Evolutionary conservation across 2,329 filamentous ascomycete genomes (phyloP), one percentile per base, ranked within the genome.

Genomic region (Decorospora gaudefroyi): DNA sequence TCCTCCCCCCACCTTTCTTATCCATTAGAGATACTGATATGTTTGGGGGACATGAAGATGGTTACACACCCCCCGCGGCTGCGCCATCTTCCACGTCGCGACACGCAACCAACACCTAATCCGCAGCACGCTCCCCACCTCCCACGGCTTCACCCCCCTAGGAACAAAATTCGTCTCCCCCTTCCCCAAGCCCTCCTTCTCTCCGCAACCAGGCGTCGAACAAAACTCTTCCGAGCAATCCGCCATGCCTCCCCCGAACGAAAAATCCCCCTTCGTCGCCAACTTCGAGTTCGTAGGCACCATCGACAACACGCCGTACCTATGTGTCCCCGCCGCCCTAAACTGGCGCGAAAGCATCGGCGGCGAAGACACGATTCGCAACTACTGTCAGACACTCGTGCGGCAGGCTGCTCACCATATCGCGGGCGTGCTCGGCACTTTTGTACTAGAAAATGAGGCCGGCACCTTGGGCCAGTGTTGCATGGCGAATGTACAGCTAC

Each of bases 211-310:
- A 0, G 34, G 34, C 9, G 11, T 25, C 6, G 34, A 45, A 8
- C 28, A 45, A n/a, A 45, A 45, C 12, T 28, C 35, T 3, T 26
- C 42, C 2, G 42, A 41, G 25, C 42, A 40, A 18, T 29, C 42
- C 7, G 25, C 19, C 4, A 13, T 19, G 5, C 7, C 11, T 3
- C 11, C 12, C 29, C 30, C 16, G 8, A 51, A 37, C 15, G 43
- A 52, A 4, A 85, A 85, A 58, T 78, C 79, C 6, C 62, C 69
- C 0, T 96, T 88, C 52, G 79, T 89, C 11, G 72, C 67, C 9
- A 83, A 84, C 29, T 96, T 96, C 61, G 82, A 90, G 59, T 92
- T 85, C 51, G 78, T 86, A 3, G 89, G 87, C 8, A 95, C 90
- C 0, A 68, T 84, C 4, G 90, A 96, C 60, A 84, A 81, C 48